These are phyloP conservation scores for Nepenthes alata DNA, from an alignment of 179 eudicot genomes.

Conservation along the genomic window DNA sequence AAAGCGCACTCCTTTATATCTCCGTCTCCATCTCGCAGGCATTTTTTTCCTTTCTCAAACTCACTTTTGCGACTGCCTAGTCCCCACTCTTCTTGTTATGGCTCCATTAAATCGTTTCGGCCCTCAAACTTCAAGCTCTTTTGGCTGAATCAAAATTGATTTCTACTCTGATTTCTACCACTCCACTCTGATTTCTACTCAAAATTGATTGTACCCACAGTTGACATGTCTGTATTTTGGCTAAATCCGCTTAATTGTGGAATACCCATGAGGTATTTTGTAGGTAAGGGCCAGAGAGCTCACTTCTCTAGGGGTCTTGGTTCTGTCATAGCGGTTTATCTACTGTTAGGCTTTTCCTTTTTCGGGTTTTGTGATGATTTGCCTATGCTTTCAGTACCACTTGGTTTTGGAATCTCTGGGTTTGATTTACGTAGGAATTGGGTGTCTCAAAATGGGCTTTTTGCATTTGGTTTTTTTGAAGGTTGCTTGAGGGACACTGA, in stretches of 20 bases:
- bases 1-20: background rate
- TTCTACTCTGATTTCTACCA: background rate
- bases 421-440: constrained; percentile 23
- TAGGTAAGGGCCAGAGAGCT: constrained; percentile 29
- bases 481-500: constrained; percentile 15
- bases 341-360: constrained; percentile 23
- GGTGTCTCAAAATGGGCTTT: constrained; percentile 57
- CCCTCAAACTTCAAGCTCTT: constrained; percentile 1
- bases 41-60: no score
- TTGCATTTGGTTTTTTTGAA: constrained; percentile 49
- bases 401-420: constrained; percentile 38
- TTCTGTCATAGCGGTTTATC: constrained; percentile 11
- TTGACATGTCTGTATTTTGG: constrained; percentile 12
- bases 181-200: background rate
- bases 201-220: no score
- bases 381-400: constrained; percentile 24
- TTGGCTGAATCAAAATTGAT: background rate
- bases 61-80: no score
- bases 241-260: constrained; percentile 12
- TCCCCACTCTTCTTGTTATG: no score
- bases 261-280: constrained; percentile 10
- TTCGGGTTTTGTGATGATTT: constrained; percentile 30
- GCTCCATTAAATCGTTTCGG: no score
- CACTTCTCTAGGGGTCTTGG: constrained; percentile 7
- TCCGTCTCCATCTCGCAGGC: no score